Conservation (phyloP, 2,329 filamentous ascomycete species). For the Helicocarpus griseus region DNA sequence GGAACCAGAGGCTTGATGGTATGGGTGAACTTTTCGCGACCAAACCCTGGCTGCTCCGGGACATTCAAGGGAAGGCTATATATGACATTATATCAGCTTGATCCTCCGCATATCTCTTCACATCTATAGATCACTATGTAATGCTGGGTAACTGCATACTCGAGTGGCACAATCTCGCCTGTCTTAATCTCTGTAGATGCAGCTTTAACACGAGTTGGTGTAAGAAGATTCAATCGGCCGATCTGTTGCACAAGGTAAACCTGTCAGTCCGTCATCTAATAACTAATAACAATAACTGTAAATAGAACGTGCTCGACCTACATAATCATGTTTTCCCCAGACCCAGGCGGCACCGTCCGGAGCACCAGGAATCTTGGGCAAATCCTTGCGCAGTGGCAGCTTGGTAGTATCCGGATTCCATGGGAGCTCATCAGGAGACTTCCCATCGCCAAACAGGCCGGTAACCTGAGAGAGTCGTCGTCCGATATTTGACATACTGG, state of each 20-base stretch:
- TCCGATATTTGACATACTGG: constrained; percentile 8
- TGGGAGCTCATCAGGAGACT: constrained; percentile 30
- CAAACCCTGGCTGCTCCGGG: constrained; percentile 44
- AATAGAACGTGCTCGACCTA: constrained; percentile 16
- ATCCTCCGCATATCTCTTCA: too few species aligned
- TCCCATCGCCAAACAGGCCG: constrained; percentile 9
- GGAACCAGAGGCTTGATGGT: constrained; percentile 38
- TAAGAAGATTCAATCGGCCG: constrained; percentile 46
- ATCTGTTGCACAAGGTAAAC: constrained; percentile 13
- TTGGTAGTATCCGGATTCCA: constrained; percentile 45
- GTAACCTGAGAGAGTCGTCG: constrained; percentile 10
- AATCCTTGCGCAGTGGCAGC: constrained; percentile 45
- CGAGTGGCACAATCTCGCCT: constrained; percentile 47
- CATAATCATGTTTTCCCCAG: constrained; percentile 48
- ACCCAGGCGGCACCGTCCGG: constrained; percentile 51
- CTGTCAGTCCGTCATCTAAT: constrained; percentile 5
- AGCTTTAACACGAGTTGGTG: constrained; percentile 44
- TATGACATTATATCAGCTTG: background rate
- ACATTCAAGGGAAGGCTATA: constrained; percentile 43
- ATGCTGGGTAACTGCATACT: constrained; percentile 27
- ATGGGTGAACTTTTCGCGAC: constrained; percentile 44
- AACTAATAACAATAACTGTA: background rate
- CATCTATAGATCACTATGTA: background rate
- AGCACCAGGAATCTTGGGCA: constrained; percentile 43
- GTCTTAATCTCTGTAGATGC: constrained; percentile 45